A percentile compares a stretch with the other conserved stretches of the same genome.
Conservation (phyloP, 306 rosid genomes). For the Pachyrhizus erosus region DNA sequence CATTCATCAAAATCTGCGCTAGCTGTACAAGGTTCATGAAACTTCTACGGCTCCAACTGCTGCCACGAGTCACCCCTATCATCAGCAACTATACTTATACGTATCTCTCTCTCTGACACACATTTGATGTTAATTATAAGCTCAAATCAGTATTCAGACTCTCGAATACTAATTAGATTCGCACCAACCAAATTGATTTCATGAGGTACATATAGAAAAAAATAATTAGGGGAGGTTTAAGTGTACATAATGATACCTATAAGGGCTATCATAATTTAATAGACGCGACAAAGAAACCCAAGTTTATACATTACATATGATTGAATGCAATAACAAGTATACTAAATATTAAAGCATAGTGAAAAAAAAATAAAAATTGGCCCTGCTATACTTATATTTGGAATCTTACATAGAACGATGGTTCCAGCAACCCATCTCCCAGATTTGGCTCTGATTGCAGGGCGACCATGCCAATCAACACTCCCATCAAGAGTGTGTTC, state of each 20-base stretch:
- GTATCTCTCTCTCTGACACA: slow-evolving; percentile 32
- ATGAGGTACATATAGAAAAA: neutral
- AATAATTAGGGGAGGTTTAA: neutral
- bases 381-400: neutral
- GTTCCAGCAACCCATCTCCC: slow-evolving; percentile 92
- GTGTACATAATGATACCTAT: neutral
- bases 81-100: slow-evolving; percentile 39
- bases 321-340: no score
- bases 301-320: neutral
- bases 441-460: slow-evolving; percentile 79
- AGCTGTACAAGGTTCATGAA: slow-evolving; percentile 9
- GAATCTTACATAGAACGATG: slow-evolving; percentile 81
- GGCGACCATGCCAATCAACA: slow-evolving; percentile 81
- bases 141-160: neutral
- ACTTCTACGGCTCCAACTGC: slow-evolving; percentile 40
- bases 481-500: slow-evolving; percentile 78
- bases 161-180: neutral
- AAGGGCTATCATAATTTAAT: no score
- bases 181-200: neutral
- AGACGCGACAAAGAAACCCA: neutral
- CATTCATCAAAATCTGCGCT: neutral
- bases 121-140: neutral
- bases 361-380: neutral
- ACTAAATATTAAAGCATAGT: no score
- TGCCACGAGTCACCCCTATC: slow-evolving; percentile 13